Percentiles rank a stretch among this genome's conserved stretches.
These are phyloP conservation scores for Fusarium sublunatum DNA, from an alignment of 2,329 filamentous ascomycete species.

Conservation along the genomic window DNA sequence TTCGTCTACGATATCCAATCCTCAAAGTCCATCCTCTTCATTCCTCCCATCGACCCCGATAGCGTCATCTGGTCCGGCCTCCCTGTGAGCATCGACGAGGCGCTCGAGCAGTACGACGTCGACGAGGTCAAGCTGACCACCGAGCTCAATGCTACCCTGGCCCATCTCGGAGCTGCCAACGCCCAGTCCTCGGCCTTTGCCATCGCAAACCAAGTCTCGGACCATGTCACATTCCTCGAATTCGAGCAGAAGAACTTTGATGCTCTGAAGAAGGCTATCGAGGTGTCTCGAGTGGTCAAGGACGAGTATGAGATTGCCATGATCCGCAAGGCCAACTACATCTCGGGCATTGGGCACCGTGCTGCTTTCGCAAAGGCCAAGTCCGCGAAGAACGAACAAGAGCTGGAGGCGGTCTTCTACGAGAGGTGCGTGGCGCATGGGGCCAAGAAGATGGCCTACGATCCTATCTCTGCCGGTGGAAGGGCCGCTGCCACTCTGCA, in stretches of 20 bases:
- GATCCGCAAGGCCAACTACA: constrained; percentile 76
- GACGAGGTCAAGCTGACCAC: constrained; percentile 79
- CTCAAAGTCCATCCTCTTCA: constrained; percentile 84
- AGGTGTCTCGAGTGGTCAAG: constrained; percentile 76
- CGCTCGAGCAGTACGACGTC: constrained; percentile 80
- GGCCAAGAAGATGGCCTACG: constrained; percentile 86
- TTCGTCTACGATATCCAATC: constrained; percentile 82
- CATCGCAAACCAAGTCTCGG: constrained; percentile 81
- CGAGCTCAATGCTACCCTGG: constrained; percentile 80
- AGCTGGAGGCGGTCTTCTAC: constrained; percentile 85
- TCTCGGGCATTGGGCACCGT: constrained; percentile 75
- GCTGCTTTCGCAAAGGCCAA: constrained; percentile 70
- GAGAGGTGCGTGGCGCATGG: constrained; percentile 79
- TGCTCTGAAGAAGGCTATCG: constrained; percentile 71
- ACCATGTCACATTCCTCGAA: constrained; percentile 75
- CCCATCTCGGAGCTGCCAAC: constrained; percentile 58
- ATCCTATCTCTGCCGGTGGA: constrained; percentile 85
- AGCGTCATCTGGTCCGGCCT: constrained; percentile 94
- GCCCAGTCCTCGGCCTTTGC: constrained; percentile 70
- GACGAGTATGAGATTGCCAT: constrained; percentile 79
- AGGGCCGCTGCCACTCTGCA: constrained; percentile 86
- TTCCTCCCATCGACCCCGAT: constrained; percentile 88
- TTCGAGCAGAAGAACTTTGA: constrained; percentile 73
- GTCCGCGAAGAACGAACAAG: constrained; percentile 78
- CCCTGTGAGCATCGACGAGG: constrained; percentile 80